phyloP scores from a whole-genome alignment of 1,139 yeast species.

The Yamadazyma atlantica region DNA sequence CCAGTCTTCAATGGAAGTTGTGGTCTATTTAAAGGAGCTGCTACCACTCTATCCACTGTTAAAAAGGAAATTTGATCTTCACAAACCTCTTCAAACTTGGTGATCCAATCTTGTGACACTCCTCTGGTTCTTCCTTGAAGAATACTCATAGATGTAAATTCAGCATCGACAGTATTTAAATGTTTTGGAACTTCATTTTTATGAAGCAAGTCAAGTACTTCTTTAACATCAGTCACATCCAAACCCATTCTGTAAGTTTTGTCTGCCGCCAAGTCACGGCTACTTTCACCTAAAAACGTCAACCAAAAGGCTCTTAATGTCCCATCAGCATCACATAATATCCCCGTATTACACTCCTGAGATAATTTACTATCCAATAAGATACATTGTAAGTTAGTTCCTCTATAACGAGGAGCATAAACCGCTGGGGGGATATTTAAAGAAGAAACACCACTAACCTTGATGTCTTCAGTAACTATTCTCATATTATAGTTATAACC shows the following conservation, averaged over 20 bases:
- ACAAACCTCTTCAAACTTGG: conserved; percentile 56
- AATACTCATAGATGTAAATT: conserved; percentile 66
- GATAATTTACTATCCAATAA: conserved; percentile 72
- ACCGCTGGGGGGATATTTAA: conserved; percentile 71
- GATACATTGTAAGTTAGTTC: conserved; percentile 77
- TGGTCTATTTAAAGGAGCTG: conserved; percentile 32
- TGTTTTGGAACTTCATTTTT: conserved; percentile 53
- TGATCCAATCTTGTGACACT: conserved; percentile 82
- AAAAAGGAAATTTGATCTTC: conserved; percentile 71
- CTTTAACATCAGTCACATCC: conserved; percentile 63
- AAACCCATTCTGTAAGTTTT: conserved; percentile 77
- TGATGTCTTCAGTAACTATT: conserved; percentile 72
- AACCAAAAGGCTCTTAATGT: conserved; percentile 83
- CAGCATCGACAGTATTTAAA: conserved; percentile 73
- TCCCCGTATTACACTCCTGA: conserved; percentile 78
- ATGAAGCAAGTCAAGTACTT: conserved; percentile 57
- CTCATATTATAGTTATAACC: conserved; percentile 77
- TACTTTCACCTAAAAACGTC: conserved; percentile 71
- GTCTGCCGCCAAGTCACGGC: conserved; percentile 48
- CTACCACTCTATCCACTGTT: conserved; percentile 68
- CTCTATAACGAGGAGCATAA: conserved; percentile 77
- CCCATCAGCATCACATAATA: conserved; percentile 77
- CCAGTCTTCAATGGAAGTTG: conserved; percentile 50
- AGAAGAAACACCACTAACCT: conserved; percentile 73
- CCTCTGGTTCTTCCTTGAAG: conserved; percentile 83